phyloP scores from a whole-genome alignment of 495 filamentous ascomycete genomes.

The Penicillium parvum region DNA sequence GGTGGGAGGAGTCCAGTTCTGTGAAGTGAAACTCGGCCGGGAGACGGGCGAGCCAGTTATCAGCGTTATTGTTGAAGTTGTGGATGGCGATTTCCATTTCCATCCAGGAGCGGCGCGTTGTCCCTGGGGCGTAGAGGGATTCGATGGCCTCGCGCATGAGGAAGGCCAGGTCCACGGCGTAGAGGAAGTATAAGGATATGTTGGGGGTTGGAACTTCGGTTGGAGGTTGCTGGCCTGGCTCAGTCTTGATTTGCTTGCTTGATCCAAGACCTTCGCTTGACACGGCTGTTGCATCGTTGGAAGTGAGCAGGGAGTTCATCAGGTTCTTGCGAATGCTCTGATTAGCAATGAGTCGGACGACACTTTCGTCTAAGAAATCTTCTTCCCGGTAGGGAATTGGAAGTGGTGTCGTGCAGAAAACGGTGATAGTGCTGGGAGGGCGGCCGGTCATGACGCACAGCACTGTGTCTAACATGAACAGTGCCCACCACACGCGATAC shows the following conservation, averaged over 20 bases:
- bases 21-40: slow-evolving; percentile 27
- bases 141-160: slow-evolving; percentile 21
- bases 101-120: slow-evolving; percentile 15
- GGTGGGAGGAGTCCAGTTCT: slow-evolving; percentile 11
- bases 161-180: slow-evolving; percentile 22
- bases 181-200: slow-evolving; percentile 20
- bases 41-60: slow-evolving; percentile 23
- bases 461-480: slow-evolving; percentile 55
- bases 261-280: too few species aligned
- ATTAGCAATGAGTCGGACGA: slow-evolving; percentile 29
- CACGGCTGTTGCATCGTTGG: not conserved
- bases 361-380: slow-evolving; percentile 26
- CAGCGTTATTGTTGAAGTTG: slow-evolving; percentile 15
- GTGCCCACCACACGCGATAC: slow-evolving; percentile 46
- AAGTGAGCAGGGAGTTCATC: slow-evolving; percentile 12
- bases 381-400: slow-evolving; percentile 51
- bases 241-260: slow-evolving; percentile 3
- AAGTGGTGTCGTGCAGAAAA: slow-evolving; percentile 53
- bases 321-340: slow-evolving; percentile 24
- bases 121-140: slow-evolving; percentile 19
- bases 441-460: slow-evolving; percentile 59
- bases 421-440: slow-evolving; percentile 47
- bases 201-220: slow-evolving; percentile 13
- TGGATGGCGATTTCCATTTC: slow-evolving; percentile 22
- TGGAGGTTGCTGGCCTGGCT: not conserved